Evolutionary conservation across 1,284 basidiomycete genomes (phyloP).

Genomic region (Coniferiporia sulphurascens): DNA sequence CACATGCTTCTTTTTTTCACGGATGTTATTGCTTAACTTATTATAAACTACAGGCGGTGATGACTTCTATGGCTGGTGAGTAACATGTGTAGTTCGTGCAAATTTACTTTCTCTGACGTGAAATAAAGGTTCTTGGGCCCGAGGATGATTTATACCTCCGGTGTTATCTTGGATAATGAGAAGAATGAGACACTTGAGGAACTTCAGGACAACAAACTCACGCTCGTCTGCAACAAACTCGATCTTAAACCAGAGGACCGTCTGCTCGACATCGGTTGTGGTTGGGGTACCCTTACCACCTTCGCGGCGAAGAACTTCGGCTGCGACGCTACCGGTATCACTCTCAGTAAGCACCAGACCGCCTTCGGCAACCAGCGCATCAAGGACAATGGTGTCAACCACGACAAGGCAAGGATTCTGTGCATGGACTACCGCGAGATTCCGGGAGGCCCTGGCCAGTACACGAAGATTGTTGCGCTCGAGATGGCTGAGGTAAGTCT

Average conservation of each 20-base stretch:
- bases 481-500: conserved; percentile 91
- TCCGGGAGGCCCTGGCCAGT: conserved; percentile 74
- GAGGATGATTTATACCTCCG: conserved; percentile 97
- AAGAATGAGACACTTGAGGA: conserved; percentile 86
- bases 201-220: conserved; percentile 98
- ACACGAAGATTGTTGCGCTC: conserved; percentile 92
- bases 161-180: conserved; percentile 76
- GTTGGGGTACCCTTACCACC: conserved; percentile 94
- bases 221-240: conserved; percentile 93
- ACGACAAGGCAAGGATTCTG: conserved; percentile 83
- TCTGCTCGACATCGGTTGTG: conserved; percentile 93
- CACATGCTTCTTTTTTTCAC: background rate
- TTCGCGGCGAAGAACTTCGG: conserved; percentile 97
- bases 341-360: conserved; percentile 87
- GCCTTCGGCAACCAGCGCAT: conserved; percentile 91
- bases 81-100: conserved; percentile 26
- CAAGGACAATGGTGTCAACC: conserved; percentile 68
- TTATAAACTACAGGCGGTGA: conserved; percentile 55
- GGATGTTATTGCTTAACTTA: background rate
- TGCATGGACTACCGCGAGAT: conserved; percentile 96
- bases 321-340: conserved; percentile 94
- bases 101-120: background rate
- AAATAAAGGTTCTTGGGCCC: conserved; percentile 80
- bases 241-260: conserved; percentile 79
- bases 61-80: conserved; percentile 87